Conservation (phyloP, 768 basidiomycete genomes). For the Dendrothele bispora region DNA sequence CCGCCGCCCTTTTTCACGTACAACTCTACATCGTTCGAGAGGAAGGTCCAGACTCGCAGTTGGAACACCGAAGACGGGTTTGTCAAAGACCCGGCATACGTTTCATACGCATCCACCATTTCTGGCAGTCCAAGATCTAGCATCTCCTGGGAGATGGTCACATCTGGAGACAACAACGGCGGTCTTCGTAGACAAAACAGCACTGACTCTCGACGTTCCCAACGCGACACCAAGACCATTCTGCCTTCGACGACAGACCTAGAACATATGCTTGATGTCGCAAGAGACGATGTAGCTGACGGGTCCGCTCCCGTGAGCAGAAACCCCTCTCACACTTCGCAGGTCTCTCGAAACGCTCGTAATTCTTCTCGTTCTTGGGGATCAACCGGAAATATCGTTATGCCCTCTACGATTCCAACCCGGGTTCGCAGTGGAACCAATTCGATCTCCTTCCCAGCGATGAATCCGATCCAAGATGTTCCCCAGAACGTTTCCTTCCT, state of each 20-base stretch:
- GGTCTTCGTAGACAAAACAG: background rate
- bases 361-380: too few relatives aligned
- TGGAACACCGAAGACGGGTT: constrained; percentile 10
- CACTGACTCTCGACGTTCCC: background rate
- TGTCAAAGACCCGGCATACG: constrained; percentile 37
- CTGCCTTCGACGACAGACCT: constrained; percentile 32
- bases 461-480: background rate
- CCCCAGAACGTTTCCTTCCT: constrained; percentile 6
- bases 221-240: background rate
- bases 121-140: constrained; percentile 10
- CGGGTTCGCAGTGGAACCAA: constrained; percentile 1
- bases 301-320: background rate
- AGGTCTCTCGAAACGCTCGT: background rate
- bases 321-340: background rate
- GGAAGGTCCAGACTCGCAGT: too few relatives aligned
- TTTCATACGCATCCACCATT: constrained; percentile 27
- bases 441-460: background rate
- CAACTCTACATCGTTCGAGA: background rate
- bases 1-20: constrained; percentile 4
- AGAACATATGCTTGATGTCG: constrained; percentile 56
- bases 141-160: constrained; percentile 8
- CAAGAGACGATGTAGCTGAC: constrained; percentile 32
- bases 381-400: background rate
- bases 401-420: background rate
- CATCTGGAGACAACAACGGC: background rate